Base-by-base conservation (phyloP, 768 basidiomycete species). In the Hypsizygus marmoreus region DNA sequence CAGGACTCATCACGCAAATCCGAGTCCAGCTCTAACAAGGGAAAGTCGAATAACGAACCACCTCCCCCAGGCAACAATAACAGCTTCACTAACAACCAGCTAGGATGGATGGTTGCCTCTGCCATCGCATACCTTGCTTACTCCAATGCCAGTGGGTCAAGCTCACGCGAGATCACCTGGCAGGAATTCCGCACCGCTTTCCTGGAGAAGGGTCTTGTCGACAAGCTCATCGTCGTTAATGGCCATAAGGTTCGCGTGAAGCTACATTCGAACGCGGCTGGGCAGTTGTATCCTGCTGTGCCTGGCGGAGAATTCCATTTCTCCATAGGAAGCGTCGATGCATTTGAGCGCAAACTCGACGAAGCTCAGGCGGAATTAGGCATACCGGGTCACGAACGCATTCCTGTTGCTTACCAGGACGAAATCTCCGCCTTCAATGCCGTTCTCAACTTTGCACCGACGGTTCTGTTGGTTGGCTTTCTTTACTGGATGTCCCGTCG, bases 101-200 rank as follows among this genome's bases (percentile, higher is more conserved):
- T 79, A 22, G 71, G 61, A 4, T 80, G 79, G 55, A 58, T 87
- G 44, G 65, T 68, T 16, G 72, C 70, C 3, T 71, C 84, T 41
- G 77, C 80, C 20, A 74, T 82, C 11, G 78, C 80, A 16, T 86
- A 83, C 58, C 76, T 86, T 56, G 72, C 86, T 11, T 88, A 85
- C 56, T 78, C 79, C 11, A 73, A 80, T 46, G 77, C 82, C 10
- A 73, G 71, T 29, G 65, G 72, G 0, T 70, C 77, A 4, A 68
- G 71, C 19, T 81, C 87, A 1, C 82, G 88, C 48, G 97, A 99
- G 70, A 98, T 99, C 55, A 99, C 97, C 53, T 99, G 97, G 95
- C 95, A 97, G 69, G 97, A 98, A 68, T 99, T 99, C 74, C 84
- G 94, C 41, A 95, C 91, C 34, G 92, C 93, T 8, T 92, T 99